Percentiles rank a stretch among this genome's conserved stretches.
phyloP scores from a whole-genome alignment of 805 yeast species.

The Nematodospora valgi region DNA sequence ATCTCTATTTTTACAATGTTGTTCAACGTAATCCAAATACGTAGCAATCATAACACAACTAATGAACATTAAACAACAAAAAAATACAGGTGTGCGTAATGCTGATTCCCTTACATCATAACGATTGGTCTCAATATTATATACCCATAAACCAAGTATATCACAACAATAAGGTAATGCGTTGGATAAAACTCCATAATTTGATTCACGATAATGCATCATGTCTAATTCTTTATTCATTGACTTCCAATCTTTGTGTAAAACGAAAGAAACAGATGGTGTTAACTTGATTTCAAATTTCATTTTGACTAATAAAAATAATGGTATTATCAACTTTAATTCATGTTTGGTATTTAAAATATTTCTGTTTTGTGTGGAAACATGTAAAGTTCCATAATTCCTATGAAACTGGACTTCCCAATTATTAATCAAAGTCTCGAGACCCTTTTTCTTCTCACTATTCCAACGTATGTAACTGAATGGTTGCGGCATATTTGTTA shows the following conservation, averaged over 20 bases:
- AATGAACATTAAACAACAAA: conserved; percentile 66
- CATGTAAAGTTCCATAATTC: conserved; percentile 60
- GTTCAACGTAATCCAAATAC: conserved; percentile 55
- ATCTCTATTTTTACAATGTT: conserved; percentile 13
- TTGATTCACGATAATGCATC: conserved; percentile 37
- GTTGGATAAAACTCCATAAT: conserved; percentile 57
- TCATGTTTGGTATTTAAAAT: conserved; percentile 52
- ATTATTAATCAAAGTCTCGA: conserved; percentile 54
- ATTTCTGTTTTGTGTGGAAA: conserved; percentile 48
- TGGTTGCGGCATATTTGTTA: conserved; percentile 36
- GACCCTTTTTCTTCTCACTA: conserved; percentile 54
- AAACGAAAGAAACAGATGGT: conserved; percentile 56
- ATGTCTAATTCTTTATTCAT: conserved; percentile 54
- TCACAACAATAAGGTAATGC: conserved; percentile 56
- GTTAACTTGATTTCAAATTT: conserved; percentile 60
- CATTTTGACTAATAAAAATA: conserved; percentile 64
- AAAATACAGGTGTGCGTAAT: conserved; percentile 71
- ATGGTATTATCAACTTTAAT: conserved; percentile 62
- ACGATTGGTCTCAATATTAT: conserved; percentile 59
- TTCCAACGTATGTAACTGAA: conserved; percentile 62
- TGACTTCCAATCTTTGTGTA: conserved; percentile 64
- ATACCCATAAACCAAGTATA: conserved; percentile 67
- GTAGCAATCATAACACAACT: conserved; percentile 62
- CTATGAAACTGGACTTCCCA: conserved; percentile 66
- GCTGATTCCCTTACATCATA: conserved; percentile 62